Evolutionary conservation across 2,329 filamentous ascomycete genomes (phyloP), one percentile per base, ranked within the genome.

Genomic region (Spiromastix sp.): DNA sequence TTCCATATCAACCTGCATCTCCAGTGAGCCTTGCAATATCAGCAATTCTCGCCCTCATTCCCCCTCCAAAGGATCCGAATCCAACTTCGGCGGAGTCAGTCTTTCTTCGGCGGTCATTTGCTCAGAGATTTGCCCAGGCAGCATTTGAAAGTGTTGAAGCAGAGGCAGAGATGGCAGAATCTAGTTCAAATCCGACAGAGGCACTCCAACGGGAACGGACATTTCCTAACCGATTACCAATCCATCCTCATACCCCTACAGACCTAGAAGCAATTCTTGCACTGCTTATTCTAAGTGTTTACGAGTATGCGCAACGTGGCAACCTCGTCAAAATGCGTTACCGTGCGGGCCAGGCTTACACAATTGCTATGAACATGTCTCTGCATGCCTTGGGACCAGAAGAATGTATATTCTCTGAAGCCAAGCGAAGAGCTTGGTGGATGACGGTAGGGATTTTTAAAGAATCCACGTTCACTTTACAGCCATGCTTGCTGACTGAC

Each of bases 401-500:
- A 18, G 48, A 54, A 25, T 51, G 59, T 44, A 48, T 54, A 20
- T 63, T 54, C 32, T 45, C 57, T 4, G 63, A 66, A 42, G 61
- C 60, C 27, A 55, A 50, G 35, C 50, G 61, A 28, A 53, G 63
- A 48, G 60, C 61, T 26, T 66, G 63, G 63, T 66, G 63, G 63
- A 66, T 66, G 62, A 65, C 60, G 41, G 62, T 65, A 51, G 36
- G 51, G n/a, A n/a, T n/a, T n/a, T n/a, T n/a, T n/a, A n/a, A n/a
- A n/a, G n/a, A n/a, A n/a, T n/a, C 16, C n/a, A 22, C 12, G n/a
- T n/a, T 19, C 4, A 12, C 8, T 9, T 13, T 12, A 8, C 6
- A 7, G n/a, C n/a, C n/a, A n/a, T n/a, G 3, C 28, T n/a, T 4
- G 15, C 11, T 38, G 32, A 26, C 36, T 27, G 36, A n/a, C 11